phyloP scores from a whole-genome alignment of 2,329 filamentous ascomycete species.

The Colletotrichum costaricense region DNA sequence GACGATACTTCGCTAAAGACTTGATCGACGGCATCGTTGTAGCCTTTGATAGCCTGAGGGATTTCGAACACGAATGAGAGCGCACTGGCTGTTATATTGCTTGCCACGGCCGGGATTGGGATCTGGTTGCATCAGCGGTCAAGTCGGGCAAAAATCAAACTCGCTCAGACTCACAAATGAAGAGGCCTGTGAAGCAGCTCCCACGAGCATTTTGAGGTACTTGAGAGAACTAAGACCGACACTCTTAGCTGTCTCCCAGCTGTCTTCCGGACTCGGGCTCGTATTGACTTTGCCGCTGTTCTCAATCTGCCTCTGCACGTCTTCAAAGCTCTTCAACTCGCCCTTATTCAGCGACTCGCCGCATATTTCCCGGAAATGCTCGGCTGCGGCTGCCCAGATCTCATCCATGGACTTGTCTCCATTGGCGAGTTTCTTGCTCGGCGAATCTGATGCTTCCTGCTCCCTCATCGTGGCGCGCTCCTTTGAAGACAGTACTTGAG shows the following conservation, averaged over 20 bases:
- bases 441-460: background rate
- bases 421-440: background rate
- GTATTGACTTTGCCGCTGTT: background rate
- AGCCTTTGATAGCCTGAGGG: background rate
- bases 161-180: background rate
- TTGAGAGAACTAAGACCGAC: background rate
- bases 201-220: background rate
- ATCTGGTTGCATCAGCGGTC: background rate
- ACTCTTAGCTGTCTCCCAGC: background rate
- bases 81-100: background rate
- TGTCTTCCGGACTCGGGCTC: background rate
- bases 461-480: background rate
- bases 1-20: constrained; percentile 8
- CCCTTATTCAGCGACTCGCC: background rate
- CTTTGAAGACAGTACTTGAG: background rate
- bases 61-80: background rate
- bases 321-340: background rate
- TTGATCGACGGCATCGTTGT: background rate
- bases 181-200: background rate
- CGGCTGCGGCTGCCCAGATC: background rate
- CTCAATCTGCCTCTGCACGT: background rate
- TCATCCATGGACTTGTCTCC: background rate
- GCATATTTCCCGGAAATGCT: background rate
- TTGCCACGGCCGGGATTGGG: background rate
- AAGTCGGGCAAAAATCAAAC: background rate